A percentile compares a stretch with the other conserved stretches of the same genome.
Conservation (phyloP, 139 green algal genomes). For the Nannochloris sp. region DNA sequence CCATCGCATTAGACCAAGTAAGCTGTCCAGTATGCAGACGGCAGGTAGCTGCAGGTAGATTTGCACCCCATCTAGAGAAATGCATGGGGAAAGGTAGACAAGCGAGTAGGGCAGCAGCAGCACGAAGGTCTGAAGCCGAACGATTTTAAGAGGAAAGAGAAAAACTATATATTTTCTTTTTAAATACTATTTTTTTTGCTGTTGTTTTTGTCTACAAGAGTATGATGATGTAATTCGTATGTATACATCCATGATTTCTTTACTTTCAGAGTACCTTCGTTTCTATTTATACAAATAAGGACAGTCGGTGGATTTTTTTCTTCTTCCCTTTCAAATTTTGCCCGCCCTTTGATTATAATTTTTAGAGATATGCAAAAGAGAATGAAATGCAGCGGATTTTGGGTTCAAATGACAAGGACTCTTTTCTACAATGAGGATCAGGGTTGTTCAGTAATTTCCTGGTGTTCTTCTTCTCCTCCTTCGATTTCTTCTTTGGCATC, state of each 20-base stretch:
- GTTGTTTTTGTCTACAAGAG: no score
- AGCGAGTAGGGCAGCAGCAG: slow-evolving; percentile 6
- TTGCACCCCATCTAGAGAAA: slow-evolving; percentile 78
- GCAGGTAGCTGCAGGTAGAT: slow-evolving; percentile 57
- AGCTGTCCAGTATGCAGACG: slow-evolving; percentile 58
- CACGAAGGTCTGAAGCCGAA: not conserved
- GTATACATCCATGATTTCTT: no score
- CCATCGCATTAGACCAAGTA: slow-evolving; percentile 64
- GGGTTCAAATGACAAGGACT: no score
- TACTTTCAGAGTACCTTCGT: no score
- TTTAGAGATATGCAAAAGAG: no score
- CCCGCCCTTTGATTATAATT: no score
- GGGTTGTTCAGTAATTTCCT: not conserved
- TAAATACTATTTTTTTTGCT: not conserved
- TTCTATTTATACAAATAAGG: no score
- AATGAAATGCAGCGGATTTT: no score
- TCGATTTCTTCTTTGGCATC: not conserved
- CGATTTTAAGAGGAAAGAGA: not conserved
- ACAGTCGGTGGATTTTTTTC: no score
- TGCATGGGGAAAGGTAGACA: slow-evolving; percentile 66
- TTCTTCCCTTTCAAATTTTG: no score
- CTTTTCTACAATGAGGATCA: not conserved
- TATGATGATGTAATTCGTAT: no score
- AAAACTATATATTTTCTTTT: not conserved
- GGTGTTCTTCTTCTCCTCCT: not conserved